Evolutionary conservation across 192 early-diverging fungal species (phyloP).

Genomic region (Allomyces javanicus): DNA sequence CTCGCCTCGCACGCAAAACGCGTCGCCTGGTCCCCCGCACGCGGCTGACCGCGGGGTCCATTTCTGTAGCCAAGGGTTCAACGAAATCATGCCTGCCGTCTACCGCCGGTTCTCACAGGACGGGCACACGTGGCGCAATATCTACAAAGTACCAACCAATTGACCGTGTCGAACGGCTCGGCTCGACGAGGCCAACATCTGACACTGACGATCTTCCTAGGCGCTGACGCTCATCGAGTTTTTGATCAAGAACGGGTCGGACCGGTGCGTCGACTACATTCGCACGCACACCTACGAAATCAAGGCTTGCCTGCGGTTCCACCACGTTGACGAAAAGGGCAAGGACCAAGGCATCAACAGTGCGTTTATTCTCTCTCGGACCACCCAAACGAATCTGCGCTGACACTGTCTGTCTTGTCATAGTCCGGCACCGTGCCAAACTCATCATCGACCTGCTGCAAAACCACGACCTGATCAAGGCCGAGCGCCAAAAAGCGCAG

Average conservation of each 20-base stretch:
- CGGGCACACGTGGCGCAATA: slow-evolving; percentile 70
- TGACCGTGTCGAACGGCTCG: too few species aligned
- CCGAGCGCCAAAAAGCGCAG: slow-evolving; percentile 75
- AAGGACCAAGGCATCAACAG: slow-evolving; percentile 91
- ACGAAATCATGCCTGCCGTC: slow-evolving; percentile 88
- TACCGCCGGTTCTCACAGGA: slow-evolving; percentile 73
- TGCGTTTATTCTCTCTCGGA: slow-evolving; percentile 2
- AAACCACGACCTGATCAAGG: slow-evolving; percentile 54
- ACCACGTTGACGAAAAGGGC: slow-evolving; percentile 75
- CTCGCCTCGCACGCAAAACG: not conserved
- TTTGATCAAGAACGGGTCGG: slow-evolving; percentile 82
- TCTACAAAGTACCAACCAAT: slow-evolving; percentile 52
- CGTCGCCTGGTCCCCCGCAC: not conserved
- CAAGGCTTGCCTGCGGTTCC: slow-evolving; percentile 70
- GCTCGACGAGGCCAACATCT: slow-evolving; percentile 3
- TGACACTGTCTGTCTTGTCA: not conserved
- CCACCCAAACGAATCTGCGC: not conserved
- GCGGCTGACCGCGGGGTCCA: not conserved
- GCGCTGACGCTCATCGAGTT: slow-evolving; percentile 84
- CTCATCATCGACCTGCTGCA: slow-evolving; percentile 69
- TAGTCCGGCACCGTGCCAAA: slow-evolving; percentile 71
- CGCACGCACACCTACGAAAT: slow-evolving; percentile 69
- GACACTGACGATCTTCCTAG: slow-evolving; percentile 11
- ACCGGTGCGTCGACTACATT: slow-evolving; percentile 76
- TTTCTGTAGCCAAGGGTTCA: slow-evolving; percentile 55